phyloP scores from a whole-genome alignment of 2,329 filamentous ascomycete genomes.

The Botrytis cinerea region DNA sequence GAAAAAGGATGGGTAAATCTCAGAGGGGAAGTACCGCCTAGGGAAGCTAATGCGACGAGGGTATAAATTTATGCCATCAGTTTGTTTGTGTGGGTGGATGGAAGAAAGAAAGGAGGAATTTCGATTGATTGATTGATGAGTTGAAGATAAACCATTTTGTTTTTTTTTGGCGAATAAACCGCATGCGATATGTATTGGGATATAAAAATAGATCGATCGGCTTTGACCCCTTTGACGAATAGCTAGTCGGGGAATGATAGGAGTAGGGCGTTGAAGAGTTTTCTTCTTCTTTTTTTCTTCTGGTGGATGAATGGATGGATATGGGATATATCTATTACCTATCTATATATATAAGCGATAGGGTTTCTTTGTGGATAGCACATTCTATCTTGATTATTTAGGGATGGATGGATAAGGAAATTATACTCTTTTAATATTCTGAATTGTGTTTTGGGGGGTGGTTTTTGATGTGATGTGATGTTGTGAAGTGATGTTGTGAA shows the following conservation, averaged over 20 bases:
- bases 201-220: not conserved
- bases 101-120: not conserved
- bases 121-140: not conserved
- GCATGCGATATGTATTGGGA: not conserved
- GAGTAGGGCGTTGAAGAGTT: not conserved
- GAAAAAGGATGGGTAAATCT: slow-evolving; percentile 42
- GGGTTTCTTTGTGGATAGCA: not conserved
- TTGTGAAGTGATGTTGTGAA: not conserved
- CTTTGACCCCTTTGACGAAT: too few species aligned
- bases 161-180: not conserved
- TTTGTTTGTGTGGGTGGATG: too few species aligned
- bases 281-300: not conserved
- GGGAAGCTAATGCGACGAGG: not conserved
- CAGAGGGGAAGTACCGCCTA: slow-evolving; percentile 36
- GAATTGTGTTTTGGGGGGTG: not conserved
- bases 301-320: not conserved
- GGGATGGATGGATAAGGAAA: not conserved
- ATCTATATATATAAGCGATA: not conserved
- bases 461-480: too few species aligned
- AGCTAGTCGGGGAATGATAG: not conserved
- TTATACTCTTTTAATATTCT: not conserved
- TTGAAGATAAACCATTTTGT: not conserved
- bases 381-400: not conserved
- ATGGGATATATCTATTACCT: not conserved
- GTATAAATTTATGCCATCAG: not conserved